A percentile compares a stretch with the other conserved stretches of the same genome.
Conservation (phyloP, 2,329 filamentous ascomycete genomes). For the Colletotrichum cordylinicola region DNA sequence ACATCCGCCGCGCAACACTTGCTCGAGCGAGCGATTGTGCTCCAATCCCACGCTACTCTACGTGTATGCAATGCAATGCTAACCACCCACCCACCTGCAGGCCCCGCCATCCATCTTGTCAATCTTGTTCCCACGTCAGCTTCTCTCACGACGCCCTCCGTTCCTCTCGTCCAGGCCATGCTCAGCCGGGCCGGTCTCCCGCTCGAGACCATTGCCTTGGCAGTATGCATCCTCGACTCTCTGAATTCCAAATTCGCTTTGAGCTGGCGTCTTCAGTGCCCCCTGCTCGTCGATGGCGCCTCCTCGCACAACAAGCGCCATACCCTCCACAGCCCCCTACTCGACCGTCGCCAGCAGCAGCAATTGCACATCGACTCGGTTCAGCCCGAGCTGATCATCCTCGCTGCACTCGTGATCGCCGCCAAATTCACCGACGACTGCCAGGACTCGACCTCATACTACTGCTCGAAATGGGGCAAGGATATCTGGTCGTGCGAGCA, state of each 20-base stretch:
- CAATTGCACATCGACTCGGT: constrained; percentile 66
- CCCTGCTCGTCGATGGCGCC: constrained; percentile 40
- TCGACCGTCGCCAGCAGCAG: constrained; percentile 28
- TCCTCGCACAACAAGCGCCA: constrained; percentile 46
- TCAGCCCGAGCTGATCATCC: constrained; percentile 65
- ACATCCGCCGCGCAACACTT: background rate
- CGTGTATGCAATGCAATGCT: constrained; percentile 14
- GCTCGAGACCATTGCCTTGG: constrained; percentile 67
- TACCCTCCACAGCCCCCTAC: constrained; percentile 46
- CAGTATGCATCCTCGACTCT: constrained; percentile 71
- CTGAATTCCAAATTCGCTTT: constrained; percentile 67
- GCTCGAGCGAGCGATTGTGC: constrained; percentile 8
- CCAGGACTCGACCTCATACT: constrained; percentile 58
- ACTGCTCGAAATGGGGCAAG: constrained; percentile 58
- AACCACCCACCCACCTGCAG: constrained; percentile 40
- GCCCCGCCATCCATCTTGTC: constrained; percentile 69
- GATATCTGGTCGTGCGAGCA: constrained; percentile 65
- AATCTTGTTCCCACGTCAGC: constrained; percentile 70
- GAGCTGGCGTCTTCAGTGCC: constrained; percentile 65
- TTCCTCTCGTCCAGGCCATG: constrained; percentile 65
- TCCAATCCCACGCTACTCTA: constrained; percentile 25
- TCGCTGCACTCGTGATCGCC: constrained; percentile 69
- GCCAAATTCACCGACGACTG: constrained; percentile 69
- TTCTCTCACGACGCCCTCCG: constrained; percentile 63
- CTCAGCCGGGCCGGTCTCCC: constrained; percentile 63